phyloP scores from a whole-genome alignment of 345 rosid genomes.

The Draba incana region DNA sequence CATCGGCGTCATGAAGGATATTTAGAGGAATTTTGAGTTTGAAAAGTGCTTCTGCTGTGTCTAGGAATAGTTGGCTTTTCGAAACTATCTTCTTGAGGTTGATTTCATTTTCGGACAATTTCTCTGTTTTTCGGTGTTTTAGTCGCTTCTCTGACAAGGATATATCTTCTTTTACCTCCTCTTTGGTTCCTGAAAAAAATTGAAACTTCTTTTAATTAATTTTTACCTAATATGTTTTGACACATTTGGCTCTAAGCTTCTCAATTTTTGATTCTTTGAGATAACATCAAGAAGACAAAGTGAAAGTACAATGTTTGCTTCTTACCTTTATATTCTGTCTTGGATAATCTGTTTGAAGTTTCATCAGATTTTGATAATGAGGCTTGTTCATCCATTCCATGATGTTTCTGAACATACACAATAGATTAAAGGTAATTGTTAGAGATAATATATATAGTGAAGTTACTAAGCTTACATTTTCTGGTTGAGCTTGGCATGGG shows the following conservation, averaged over 20 bases:
- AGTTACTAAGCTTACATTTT: conserved; percentile 52
- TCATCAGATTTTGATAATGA: conserved; percentile 5
- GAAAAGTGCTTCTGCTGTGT: conserved; percentile 84
- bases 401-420: conserved; percentile 43
- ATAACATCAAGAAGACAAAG: conserved; percentile 5
- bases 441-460: conserved; percentile 8
- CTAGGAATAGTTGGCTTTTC: conserved; percentile 64
- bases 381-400: conserved; percentile 45
- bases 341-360: not conserved
- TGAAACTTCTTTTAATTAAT: conserved; percentile 9
- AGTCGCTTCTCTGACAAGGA: conserved; percentile 31
- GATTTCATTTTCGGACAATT: conserved; percentile 60
- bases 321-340: conserved; percentile 24
- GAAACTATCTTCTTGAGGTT: conserved; percentile 63
- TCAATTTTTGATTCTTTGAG: not conserved
- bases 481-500: conserved; percentile 40
- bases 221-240: conserved; percentile 18
- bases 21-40: conserved; percentile 61
- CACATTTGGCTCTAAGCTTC: not conserved
- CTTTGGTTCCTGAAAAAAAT: conserved; percentile 47
- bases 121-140: conserved; percentile 34
- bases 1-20: conserved; percentile 36
- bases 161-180: conserved; percentile 22
- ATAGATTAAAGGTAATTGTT: not conserved
- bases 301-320: not conserved